Base-by-base conservation (phyloP, 139 green algal species). In the Nannochloris sp. region DNA sequence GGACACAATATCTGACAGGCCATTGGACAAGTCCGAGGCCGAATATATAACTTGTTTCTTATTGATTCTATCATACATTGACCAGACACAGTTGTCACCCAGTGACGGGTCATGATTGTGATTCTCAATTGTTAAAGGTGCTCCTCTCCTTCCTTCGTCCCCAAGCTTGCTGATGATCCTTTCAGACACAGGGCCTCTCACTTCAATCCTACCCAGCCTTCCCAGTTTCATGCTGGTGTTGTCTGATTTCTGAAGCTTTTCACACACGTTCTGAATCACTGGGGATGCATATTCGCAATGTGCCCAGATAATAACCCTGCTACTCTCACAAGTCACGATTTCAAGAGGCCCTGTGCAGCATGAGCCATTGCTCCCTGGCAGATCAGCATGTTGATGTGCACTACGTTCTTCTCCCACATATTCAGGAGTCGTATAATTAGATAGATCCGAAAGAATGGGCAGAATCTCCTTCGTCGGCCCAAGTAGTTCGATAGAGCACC, bases 401-500 rank as follows among this genome's bases (percentile, higher is more conserved):
- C 6, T 21, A 21, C 18, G 6, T 54, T 54, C 18, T n/a, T 58
- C 50, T 1, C 50, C 23, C 19, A 8, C 23, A 37, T 58, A 37
- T 31, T 23, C 19, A 1, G 82, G 61, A 9, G 59, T 25, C 0
- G 15, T 8, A 53, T 53, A 19, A 24, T 21, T 21, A 53, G 18
- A 53, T 25, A 53, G 16, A 3, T 21, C 16, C n/a, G 46, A 53
- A 19, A 53, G 46, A 25, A 21, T 53, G 18, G 16, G 5, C n/a
- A 18, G n/a, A 53, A 53, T 10, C 46, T 25, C 16, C 27, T 48
- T 29, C 57, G 63, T 67, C n/a, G 64, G 48, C 21, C 79, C 78
- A 9, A 37, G 3, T 16, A 89, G 69, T 69, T 80, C 68, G 56
- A 89, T 60, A 29, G 81, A 83, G 50, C 75, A 74, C 58, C 53